Percentiles rank a stretch among this genome's conserved stretches.
phyloP scores from a whole-genome alignment of 129 eudicot genomes.

The Rutidosis leptorrhynchoides region DNA sequence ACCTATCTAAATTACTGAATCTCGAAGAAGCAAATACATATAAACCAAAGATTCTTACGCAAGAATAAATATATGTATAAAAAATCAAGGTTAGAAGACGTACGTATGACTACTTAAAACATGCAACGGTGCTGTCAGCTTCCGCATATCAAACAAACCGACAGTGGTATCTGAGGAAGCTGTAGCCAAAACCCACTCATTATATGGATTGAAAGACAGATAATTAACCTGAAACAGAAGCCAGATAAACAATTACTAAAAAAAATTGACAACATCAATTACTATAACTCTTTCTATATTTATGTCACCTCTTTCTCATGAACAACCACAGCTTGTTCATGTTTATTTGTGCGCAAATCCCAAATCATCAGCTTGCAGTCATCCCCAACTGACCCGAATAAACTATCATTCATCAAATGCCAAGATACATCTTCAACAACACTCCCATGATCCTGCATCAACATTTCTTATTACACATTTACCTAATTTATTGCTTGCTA shows the following conservation, averaged over 20 bases:
- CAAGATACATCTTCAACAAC: constrained; percentile 91
- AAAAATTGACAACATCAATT: background rate
- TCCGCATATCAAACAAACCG: constrained; percentile 86
- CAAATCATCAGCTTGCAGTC: constrained; percentile 83
- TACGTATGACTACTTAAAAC: constrained; percentile 73
- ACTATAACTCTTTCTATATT: background rate
- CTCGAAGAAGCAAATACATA: background rate
- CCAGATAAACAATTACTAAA: background rate
- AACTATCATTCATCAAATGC: constrained; percentile 71
- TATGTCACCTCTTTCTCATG: constrained; percentile 84
- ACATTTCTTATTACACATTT: background rate
- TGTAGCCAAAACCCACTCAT: constrained; percentile 85
- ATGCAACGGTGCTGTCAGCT: constrained; percentile 72
- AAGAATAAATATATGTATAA: background rate
- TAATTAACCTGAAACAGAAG: constrained; percentile 65
- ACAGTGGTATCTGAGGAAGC: constrained; percentile 94
- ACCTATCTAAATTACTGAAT: background rate
- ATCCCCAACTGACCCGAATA: constrained; percentile 97
- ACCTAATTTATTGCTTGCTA: background rate
- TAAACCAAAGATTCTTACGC: background rate
- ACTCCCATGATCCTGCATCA: constrained; percentile 62
- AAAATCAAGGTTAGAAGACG: constrained; percentile 6
- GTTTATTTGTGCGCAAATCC: constrained; percentile 79
- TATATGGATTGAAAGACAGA: constrained; percentile 77
- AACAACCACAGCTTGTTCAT: constrained; percentile 69